Percentiles rank a stretch among this genome's conserved stretches.
Conservation (phyloP, 1,284 basidiomycete species). For the Agaricales sp. region DNA sequence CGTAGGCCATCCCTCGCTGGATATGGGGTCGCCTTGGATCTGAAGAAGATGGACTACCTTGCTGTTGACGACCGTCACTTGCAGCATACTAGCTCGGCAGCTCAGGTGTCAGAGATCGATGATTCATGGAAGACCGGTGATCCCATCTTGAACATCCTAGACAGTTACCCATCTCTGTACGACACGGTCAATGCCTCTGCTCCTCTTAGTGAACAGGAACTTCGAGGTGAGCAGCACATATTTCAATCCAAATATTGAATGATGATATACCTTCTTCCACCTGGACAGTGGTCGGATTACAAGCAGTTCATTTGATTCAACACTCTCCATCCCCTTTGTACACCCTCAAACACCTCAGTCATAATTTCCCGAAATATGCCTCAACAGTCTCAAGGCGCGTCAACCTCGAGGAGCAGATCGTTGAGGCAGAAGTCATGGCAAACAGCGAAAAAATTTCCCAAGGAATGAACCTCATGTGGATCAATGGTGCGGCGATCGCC, state of each 20-base stretch:
- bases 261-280: too few relatives aligned
- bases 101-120: conserved; percentile 14
- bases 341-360: conserved; percentile 63
- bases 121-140: conserved; percentile 28
- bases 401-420: conserved; percentile 28
- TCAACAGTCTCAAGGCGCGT: conserved; percentile 62
- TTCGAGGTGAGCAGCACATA: conserved; percentile 35
- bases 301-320: conserved; percentile 66
- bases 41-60: conserved; percentile 97
- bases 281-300: conserved; percentile 54
- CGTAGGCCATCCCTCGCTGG: conserved; percentile 57
- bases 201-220: conserved; percentile 51
- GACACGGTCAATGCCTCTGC: conserved; percentile 38
- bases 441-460: conserved; percentile 47
- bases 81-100: conserved; percentile 17
- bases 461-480: conserved; percentile 56
- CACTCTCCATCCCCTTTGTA: conserved; percentile 46
- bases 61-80: conserved; percentile 76
- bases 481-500: conserved; percentile 64
- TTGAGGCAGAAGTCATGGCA: conserved; percentile 47
- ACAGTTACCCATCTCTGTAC: conserved; percentile 32
- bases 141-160: conserved; percentile 37
- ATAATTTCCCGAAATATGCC: conserved; percentile 85
- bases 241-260: too few relatives aligned
- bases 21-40: conserved; percentile 84